Evolutionary conservation across 2,329 filamentous ascomycete species (phyloP), one percentile per base, ranked within the genome.

Genomic region (Talaromyces islandicus): DNA sequence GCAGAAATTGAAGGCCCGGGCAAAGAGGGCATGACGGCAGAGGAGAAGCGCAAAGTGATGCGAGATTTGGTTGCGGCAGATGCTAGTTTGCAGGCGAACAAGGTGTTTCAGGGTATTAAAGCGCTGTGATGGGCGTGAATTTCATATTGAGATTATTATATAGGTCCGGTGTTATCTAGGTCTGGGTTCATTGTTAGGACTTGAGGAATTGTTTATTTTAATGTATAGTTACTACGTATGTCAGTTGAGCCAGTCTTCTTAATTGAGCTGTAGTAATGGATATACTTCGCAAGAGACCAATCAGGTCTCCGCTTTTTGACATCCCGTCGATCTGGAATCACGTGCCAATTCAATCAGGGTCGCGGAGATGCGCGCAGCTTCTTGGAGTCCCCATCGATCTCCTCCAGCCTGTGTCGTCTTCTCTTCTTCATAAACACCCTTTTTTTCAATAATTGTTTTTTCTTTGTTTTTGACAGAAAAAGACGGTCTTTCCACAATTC

Each of bases 31-130:
- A 62, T 91, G 80, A 86, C 78, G 60, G 86, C 86, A 67, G 87
- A 90, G 65, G 87, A 95, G 72, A 92, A 94, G 80, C 85, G 93
- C 7, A 80, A 83, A 64, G 83, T 86, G 66, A 86, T 97, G 83
- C 88, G 85, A 72, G 90, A 92, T 67, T 75, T 97, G 67, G 90
- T 97, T 3, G 83, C 82, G 66, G 84, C 79, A 2, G 89, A 97
- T 71, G 81, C 88, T 67, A 86, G 84, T 70, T 69, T 88, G 66
- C 75, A 81, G 71, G 75, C 73, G 30, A 88, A 86, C 70, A 81
- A 80, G 57, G 77, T 81, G 57, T 81, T 82, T 64, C 75, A 80
- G 64, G 73, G 76, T 25, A 76, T 81, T 58, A 76, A 77, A 68
- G 71, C 77, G 64, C 65, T 82, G 62, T 82, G 66, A 52, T 29